Percentiles rank a stretch among this genome's conserved stretches.
Conservation (phyloP, 148 eudicot genomes). For the Camellia japonica region DNA sequence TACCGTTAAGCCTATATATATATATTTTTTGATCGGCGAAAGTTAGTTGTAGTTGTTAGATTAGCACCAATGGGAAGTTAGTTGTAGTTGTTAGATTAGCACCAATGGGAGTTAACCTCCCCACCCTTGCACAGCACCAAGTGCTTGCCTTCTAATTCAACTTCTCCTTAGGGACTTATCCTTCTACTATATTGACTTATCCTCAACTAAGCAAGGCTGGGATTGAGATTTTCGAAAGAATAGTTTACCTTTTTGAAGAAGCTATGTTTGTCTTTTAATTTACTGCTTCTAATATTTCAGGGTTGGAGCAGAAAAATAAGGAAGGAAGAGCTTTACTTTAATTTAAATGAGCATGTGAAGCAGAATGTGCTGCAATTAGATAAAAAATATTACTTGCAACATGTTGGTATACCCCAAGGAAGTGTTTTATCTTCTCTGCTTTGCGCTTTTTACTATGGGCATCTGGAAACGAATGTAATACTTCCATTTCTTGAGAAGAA, state of each 20-base stretch:
- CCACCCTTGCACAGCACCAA: too few species aligned
- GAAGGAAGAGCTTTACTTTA: constrained; percentile 39
- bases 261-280: constrained; percentile 9
- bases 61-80: too few species aligned
- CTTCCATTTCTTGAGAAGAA: constrained; percentile 56
- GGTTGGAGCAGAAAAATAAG: constrained; percentile 44
- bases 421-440: constrained; percentile 76
- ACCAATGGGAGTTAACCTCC: too few species aligned
- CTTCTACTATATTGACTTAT: neutral
- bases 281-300: constrained; percentile 38
- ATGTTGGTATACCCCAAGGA: constrained; percentile 94
- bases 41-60: too few species aligned
- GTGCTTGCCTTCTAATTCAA: too few species aligned
- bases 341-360: constrained; percentile 69
- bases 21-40: neutral
- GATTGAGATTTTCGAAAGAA: neutral
- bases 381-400: constrained; percentile 57
- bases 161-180: too few species aligned
- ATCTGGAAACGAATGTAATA: constrained; percentile 56
- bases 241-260: neutral
- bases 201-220: neutral
- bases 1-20: neutral
- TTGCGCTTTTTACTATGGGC: constrained; percentile 82
- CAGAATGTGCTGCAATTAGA: constrained; percentile 56
- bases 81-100: too few species aligned